Evolutionary conservation across 2,329 filamentous ascomycete genomes (phyloP).

Genomic region (Colletotrichum lindemuthianum): DNA sequence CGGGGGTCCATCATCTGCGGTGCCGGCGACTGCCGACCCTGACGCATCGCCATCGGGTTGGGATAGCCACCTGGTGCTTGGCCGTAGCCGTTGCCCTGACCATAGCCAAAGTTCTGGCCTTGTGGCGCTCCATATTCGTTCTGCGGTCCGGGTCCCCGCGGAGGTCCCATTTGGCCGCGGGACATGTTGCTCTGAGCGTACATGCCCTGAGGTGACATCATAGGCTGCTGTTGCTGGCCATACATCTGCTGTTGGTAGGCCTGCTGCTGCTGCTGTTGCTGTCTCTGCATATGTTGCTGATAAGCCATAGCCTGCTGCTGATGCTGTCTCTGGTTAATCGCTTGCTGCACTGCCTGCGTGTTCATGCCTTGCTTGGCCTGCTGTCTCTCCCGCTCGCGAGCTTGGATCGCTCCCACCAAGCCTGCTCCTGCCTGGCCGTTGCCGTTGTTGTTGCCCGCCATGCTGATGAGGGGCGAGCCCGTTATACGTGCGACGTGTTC

Average conservation of each 20-base stretch:
- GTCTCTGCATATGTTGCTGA: constrained; percentile 47
- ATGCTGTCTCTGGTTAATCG: constrained; percentile 67
- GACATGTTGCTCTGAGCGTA: constrained; percentile 34
- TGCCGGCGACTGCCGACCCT: constrained; percentile 40
- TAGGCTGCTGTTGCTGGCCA: constrained; percentile 34
- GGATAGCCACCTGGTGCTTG: constrained; percentile 23
- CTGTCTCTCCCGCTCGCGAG: constrained; percentile 80
- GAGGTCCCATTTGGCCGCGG: constrained; percentile 24
- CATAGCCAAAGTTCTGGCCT: constrained; percentile 22
- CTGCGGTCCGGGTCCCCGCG: constrained; percentile 19
- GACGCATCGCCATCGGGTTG: constrained; percentile 42
- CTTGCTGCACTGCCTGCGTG: constrained; percentile 77
- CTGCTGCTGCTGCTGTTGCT: constrained; percentile 46
- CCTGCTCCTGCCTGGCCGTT: constrained; percentile 66
- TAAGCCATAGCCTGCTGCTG: constrained; percentile 45
- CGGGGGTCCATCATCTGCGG: constrained; percentile 42
- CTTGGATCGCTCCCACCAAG: constrained; percentile 82
- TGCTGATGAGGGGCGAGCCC: constrained; percentile 77
- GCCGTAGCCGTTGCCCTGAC: constrained; percentile 11
- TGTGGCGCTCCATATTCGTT: constrained; percentile 17
- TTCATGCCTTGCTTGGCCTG: constrained; percentile 76
- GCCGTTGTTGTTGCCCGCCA: constrained; percentile 51
- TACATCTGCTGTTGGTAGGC: constrained; percentile 42
- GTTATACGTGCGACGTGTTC: constrained; percentile 88
- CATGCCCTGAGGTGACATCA: constrained; percentile 30